These are phyloP conservation scores for Cladosporium sp. DNA, from an alignment of 2,329 filamentous ascomycete genomes.

Conservation along the genomic window DNA sequence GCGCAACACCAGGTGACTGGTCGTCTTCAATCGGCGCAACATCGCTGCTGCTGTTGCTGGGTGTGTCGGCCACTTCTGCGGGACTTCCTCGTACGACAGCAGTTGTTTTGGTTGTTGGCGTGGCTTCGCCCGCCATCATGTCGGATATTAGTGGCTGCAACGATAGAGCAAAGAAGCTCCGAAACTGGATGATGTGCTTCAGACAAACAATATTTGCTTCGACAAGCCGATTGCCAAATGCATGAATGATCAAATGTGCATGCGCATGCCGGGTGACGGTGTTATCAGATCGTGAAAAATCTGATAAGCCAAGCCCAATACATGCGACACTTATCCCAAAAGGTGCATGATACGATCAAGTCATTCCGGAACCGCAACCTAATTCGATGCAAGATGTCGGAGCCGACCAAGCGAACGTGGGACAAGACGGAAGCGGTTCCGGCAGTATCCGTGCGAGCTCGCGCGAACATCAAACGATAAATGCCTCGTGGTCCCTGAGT, in stretches of 20 bases:
- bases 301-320: slow-evolving; percentile 2
- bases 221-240: not conserved
- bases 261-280: not conserved
- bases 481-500: not conserved
- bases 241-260: not conserved
- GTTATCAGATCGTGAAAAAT: slow-evolving; percentile 11
- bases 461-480: not conserved
- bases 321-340: not conserved
- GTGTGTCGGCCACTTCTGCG: not conserved
- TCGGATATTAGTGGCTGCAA: not conserved
- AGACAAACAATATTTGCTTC: not conserved
- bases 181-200: no score
- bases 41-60: not conserved
- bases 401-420: not conserved
- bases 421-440: not conserved
- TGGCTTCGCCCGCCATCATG: not conserved
- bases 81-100: not conserved
- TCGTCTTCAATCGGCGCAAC: not conserved
- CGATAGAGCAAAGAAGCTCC: not conserved
- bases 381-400: not conserved
- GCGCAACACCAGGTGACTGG: slow-evolving; percentile 53
- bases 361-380: not conserved
- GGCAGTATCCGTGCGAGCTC: not conserved
- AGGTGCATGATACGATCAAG: not conserved
- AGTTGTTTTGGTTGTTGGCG: not conserved